phyloP scores from a whole-genome alignment of 2,329 filamentous ascomycete species.

The Aspergillus pseudotamarii region DNA sequence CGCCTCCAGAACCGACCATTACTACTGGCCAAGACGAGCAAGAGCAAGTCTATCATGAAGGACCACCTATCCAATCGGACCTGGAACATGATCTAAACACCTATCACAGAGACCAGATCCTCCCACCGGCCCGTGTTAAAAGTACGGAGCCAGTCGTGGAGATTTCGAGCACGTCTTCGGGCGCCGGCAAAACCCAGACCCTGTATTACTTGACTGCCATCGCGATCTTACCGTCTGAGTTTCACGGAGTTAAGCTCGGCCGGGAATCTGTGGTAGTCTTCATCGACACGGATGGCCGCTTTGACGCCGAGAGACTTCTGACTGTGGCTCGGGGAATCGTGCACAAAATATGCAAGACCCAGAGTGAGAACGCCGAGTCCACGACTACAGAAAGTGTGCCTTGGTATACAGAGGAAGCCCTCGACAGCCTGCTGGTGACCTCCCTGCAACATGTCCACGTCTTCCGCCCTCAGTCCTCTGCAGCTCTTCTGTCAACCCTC shows the following conservation, averaged over 20 bases:
- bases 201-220: constrained; percentile 59
- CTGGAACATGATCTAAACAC: background rate
- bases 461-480: constrained; percentile 57
- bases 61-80: background rate
- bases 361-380: background rate
- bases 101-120: constrained; percentile 1
- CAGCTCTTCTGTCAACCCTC: constrained; percentile 54
- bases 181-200: constrained; percentile 61
- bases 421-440: constrained; percentile 35
- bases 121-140: constrained; percentile 1
- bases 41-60: background rate
- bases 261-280: constrained; percentile 55
- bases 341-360: background rate
- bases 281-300: constrained; percentile 59
- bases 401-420: constrained; percentile 12
- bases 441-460: constrained; percentile 61
- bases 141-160: constrained; percentile 50
- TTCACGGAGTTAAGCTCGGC: constrained; percentile 43
- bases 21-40: constrained; percentile 17
- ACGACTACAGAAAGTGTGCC: background rate
- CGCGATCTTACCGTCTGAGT: constrained; percentile 52
- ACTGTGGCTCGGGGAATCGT: constrained; percentile 33
- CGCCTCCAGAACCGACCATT: constrained; percentile 5
- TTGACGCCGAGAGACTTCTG: constrained; percentile 53
- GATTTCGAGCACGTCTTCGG: constrained; percentile 54